A percentile compares a stretch with the other conserved stretches of the same genome.
phyloP scores from a whole-genome alignment of 192 early-diverging fungal genomes.

The Jimgerdemannia lactiflua region DNA sequence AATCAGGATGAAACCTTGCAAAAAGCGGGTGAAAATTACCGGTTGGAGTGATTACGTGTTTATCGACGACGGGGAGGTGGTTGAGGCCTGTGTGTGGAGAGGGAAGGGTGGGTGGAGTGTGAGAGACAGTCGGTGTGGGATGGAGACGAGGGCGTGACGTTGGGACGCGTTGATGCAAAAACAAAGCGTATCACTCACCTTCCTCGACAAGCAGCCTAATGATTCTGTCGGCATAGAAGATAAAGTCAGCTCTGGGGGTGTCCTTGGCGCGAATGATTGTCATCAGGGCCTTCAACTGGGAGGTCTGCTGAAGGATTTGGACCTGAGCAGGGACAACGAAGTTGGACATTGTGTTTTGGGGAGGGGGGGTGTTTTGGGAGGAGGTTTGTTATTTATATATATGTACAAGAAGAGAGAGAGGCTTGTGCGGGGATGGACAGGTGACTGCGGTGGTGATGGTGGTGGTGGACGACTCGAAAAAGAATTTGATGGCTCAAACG shows the following conservation, averaged over 20 bases:
- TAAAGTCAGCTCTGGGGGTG: conserved; percentile 86
- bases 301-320: conserved; percentile 65
- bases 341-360: conserved; percentile 7
- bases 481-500: too few species aligned
- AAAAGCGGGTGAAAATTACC: conserved; percentile 22
- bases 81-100: conserved; percentile 61
- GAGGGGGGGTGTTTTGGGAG: conserved; percentile 3
- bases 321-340: conserved; percentile 52
- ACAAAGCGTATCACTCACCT: conserved; percentile 35
- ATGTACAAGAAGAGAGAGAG: too few species aligned
- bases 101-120: too few species aligned
- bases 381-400: too few species aligned
- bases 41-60: conserved; percentile 78
- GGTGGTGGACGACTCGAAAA: too few species aligned
- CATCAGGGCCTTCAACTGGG: conserved; percentile 77
- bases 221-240: conserved; percentile 89
- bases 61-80: conserved; percentile 83
- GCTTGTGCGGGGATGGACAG: too few species aligned
- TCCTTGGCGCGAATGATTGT: conserved; percentile 82
- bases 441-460: too few species aligned
- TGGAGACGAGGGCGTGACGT: background rate
- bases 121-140: background rate
- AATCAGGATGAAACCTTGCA: background rate
- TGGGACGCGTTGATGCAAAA: too few species aligned
- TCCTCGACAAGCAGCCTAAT: conserved; percentile 91